phyloP scores from a whole-genome alignment of 768 basidiomycete species.

The Piloderma croceum region DNA sequence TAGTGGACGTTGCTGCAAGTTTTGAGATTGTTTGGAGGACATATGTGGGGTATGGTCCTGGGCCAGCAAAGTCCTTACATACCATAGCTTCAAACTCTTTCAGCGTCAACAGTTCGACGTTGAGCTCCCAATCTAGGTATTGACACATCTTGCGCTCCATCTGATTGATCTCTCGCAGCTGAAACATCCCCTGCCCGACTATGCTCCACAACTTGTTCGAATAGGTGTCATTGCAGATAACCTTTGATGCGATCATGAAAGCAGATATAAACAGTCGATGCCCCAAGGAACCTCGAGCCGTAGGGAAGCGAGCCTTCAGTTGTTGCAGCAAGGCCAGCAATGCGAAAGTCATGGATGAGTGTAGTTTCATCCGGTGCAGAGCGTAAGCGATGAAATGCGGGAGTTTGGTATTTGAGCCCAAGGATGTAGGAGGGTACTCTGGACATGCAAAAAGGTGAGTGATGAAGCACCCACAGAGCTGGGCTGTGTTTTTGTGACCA shows the following conservation, averaged over 20 bases:
- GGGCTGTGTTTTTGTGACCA: conserved; percentile 42
- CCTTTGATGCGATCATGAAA: conserved; percentile 66
- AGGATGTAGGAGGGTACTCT: conserved; percentile 33
- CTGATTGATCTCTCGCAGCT: conserved; percentile 69
- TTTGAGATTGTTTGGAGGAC: conserved; percentile 32
- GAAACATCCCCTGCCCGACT: conserved; percentile 57
- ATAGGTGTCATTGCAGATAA: conserved; percentile 64
- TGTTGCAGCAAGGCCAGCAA: conserved; percentile 50
- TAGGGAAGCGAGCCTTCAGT: conserved; percentile 67
- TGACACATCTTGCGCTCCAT: conserved; percentile 78
- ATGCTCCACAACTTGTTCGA: conserved; percentile 60
- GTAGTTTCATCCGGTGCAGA: conserved; percentile 60
- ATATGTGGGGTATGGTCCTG: conserved; percentile 38
- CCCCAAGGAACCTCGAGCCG: conserved; percentile 70
- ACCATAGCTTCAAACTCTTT: conserved; percentile 40
- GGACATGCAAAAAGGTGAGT: conserved; percentile 46
- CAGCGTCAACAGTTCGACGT: conserved; percentile 37
- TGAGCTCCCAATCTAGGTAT: conserved; percentile 63
- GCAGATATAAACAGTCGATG: conserved; percentile 69
- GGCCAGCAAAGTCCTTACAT: conserved; percentile 38
- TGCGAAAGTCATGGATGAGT: conserved; percentile 41
- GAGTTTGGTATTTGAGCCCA: conserved; percentile 28
- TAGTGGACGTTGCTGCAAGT: conserved; percentile 24
- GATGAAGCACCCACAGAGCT: conserved; percentile 42
- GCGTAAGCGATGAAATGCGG: conserved; percentile 66